Conservation (phyloP, 805 yeast genomes). For the Pichia nanzhaoensis region DNA sequence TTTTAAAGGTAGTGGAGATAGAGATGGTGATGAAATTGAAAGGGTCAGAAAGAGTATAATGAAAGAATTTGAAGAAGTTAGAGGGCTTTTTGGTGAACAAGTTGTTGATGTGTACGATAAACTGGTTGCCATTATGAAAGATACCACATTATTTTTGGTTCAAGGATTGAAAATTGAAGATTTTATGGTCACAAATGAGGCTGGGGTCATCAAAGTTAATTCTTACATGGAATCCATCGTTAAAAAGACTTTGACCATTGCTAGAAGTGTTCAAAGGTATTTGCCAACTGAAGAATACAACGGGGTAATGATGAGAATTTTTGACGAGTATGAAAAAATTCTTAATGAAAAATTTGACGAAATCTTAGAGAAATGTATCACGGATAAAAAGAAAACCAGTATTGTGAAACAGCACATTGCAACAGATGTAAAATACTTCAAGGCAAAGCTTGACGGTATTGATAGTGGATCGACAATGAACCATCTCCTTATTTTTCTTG, state of each 20-base stretch:
- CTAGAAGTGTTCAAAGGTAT: conserved; percentile 52
- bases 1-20: conserved; percentile 5
- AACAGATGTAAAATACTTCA: conserved; percentile 56
- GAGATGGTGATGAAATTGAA: conserved; percentile 23
- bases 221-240: conserved; percentile 59
- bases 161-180: neutral
- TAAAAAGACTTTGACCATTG: conserved; percentile 59
- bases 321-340: conserved; percentile 51
- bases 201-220: conserved; percentile 36
- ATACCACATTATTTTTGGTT: conserved; percentile 31
- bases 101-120: conserved; percentile 56
- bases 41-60: conserved; percentile 22
- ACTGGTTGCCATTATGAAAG: conserved; percentile 64
- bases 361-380: conserved; percentile 41
- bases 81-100: conserved; percentile 47
- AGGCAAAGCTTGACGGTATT: conserved; percentile 51
- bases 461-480: conserved; percentile 59
- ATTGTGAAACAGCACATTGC: conserved; percentile 19
- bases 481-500: conserved; percentile 54
- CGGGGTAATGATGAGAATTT: conserved; percentile 40
- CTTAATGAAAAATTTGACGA: conserved; percentile 48
- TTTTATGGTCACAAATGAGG: neutral
- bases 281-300: conserved; percentile 45
- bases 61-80: conserved; percentile 35
- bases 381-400: conserved; percentile 43